A percentile compares a stretch with the other conserved stretches of the same genome.
phyloP scores from a whole-genome alignment of 1,284 basidiomycete genomes.

The Trichosporon asahii region DNA sequence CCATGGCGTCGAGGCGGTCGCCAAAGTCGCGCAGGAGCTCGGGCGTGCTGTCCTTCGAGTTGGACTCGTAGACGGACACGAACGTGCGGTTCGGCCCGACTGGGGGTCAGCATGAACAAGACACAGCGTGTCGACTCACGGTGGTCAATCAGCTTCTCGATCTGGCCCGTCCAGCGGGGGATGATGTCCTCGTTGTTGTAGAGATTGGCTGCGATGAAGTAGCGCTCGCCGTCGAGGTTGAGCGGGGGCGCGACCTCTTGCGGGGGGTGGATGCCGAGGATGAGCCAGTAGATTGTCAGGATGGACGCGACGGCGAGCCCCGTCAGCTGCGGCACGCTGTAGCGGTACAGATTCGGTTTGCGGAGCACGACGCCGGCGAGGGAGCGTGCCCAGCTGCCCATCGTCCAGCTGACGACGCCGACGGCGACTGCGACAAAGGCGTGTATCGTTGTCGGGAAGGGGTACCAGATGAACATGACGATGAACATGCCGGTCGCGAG shows the following conservation, averaged over 20 bases:
- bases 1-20: slow-evolving; percentile 39
- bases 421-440: slow-evolving; percentile 27
- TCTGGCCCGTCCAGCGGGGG: slow-evolving; percentile 26
- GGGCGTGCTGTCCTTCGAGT: slow-evolving; percentile 56
- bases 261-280: slow-evolving; percentile 24
- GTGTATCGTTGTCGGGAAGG: slow-evolving; percentile 41
- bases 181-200: slow-evolving; percentile 36
- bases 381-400: slow-evolving; percentile 20
- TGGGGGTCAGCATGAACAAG: slow-evolving; percentile 26
- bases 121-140: slow-evolving; percentile 28
- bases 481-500: slow-evolving; percentile 10
- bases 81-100: slow-evolving; percentile 58
- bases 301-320: slow-evolving; percentile 17
- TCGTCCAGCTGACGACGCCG: slow-evolving; percentile 25
- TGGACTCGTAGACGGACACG: slow-evolving; percentile 60
- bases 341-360: slow-evolving; percentile 1
- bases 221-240: slow-evolving; percentile 19
- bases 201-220: slow-evolving; percentile 40
- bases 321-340: background rate
- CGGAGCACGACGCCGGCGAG: slow-evolving; percentile 12
- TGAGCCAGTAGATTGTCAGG: slow-evolving; percentile 23
- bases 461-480: slow-evolving; percentile 30
- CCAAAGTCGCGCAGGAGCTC: slow-evolving; percentile 52
- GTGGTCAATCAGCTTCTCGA: slow-evolving; percentile 27
- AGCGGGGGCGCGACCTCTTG: slow-evolving; percentile 15